Conservation (phyloP, 345 rosid genomes). For the Dipteronia dyeriana region DNA sequence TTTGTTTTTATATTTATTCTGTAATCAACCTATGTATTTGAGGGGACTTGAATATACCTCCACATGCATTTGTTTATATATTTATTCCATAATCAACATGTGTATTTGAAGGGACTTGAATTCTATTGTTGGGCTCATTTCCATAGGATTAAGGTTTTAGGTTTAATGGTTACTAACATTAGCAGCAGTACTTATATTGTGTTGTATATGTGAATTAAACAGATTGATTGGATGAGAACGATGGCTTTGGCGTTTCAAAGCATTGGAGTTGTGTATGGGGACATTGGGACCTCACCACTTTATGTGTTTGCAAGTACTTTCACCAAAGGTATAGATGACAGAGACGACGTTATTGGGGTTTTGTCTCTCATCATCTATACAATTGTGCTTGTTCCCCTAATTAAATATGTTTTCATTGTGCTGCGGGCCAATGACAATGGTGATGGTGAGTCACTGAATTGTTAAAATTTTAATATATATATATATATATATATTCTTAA, state of each 20-base stretch:
- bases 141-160: too few species aligned
- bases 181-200: too few species aligned
- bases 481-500: background rate
- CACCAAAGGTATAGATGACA: slow-evolving; percentile 36
- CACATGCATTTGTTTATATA: too few species aligned
- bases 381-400: slow-evolving; percentile 46
- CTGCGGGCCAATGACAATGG: slow-evolving; percentile 79
- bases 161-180: too few species aligned
- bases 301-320: slow-evolving; percentile 69
- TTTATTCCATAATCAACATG: too few species aligned
- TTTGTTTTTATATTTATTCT: too few species aligned
- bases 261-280: slow-evolving; percentile 74
- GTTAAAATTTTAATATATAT: too few species aligned
- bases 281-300: slow-evolving; percentile 80
- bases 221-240: slow-evolving; percentile 54
- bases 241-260: slow-evolving; percentile 71
- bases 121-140: too few species aligned
- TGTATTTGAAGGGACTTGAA: too few species aligned
- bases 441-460: slow-evolving; percentile 47
- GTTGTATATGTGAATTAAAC: background rate
- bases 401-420: slow-evolving; percentile 75
- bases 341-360: slow-evolving; percentile 59
- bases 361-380: slow-evolving; percentile 75
- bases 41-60: too few species aligned
- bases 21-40: too few species aligned